Evolutionary conservation across 2,329 filamentous ascomycete genomes (phyloP), one percentile per base, ranked within the genome.

Genomic region (Myriangium duriaei): DNA sequence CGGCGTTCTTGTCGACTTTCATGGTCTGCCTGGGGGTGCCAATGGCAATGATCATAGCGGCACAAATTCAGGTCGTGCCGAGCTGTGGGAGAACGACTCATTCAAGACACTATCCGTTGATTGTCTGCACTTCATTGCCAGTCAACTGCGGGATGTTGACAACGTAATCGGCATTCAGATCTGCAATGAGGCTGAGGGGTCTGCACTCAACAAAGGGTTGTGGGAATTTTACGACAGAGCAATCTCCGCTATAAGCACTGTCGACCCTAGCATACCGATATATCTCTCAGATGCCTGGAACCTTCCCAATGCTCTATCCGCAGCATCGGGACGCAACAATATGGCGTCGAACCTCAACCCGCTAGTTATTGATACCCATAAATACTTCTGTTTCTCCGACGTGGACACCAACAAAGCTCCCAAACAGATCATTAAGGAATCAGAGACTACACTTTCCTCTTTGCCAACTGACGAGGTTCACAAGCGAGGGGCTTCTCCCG

Each of bases 221-320:
- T 73, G 71, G 46, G 62, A 65, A 13, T 77, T 68, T 64, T 76
- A 76, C 46, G 65, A 70, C 26, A 54, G 62, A 13, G 64, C 67
- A 13, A 59, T 75, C 28, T 49, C 51, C 9, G 61, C 63, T 12
- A 55, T 73, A 15, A 60, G 58, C 3, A 50, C 50, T 5, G 61
- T 75, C 32, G 68, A 76, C 48, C 34, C 56, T 2, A 60, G 51
- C 2, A 56, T 76, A 32, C 71, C 71, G 0, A 53, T 76, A 12
- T 69, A 75, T 46, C 65, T 77, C 43, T 72, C 67, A 5, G 73
- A 76, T 48, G 72, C 59, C 1, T 76, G 72, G 70, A 62, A 74
- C 47, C 51, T 75, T 11, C 44, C 47, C 1, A 26, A 19, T n/a
- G 36, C 36, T 3, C 10, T 12, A 7, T 4, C 11, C 13, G 36